Evolutionary conservation across 106 monocot genomes (phyloP), one percentile per base, ranked within the genome.

Genomic region (Alisma plantagoaquatica): DNA sequence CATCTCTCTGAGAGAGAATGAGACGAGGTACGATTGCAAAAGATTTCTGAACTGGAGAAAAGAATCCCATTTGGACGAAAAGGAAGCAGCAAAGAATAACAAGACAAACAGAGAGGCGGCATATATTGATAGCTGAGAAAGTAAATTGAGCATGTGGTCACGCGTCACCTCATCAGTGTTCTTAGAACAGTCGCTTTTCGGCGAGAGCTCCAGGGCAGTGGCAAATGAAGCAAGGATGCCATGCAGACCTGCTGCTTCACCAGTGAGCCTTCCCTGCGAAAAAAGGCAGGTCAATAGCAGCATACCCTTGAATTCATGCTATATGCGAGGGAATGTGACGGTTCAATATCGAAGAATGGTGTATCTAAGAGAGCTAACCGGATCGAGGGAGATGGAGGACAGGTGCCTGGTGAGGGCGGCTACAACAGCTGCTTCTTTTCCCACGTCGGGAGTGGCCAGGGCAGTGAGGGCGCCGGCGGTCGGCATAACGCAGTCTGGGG

Each of bases 161-260:
- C 33, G 6, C 52, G 4, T 70, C 54, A 88, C 88, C 82, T 88
- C 88, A 43, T 61, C 66, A 27, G 60, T 72, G 54, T 67, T 60
- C 20, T 54, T 56, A 19, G 70, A 48, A 54, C 58, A 33, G 48
- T n/a, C 35, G 25, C 43, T 43, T 27, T 21, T 35, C 25, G 22
- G 52, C 16, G 61, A 42, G 33, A 54, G 29, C 23, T 77, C 57
- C 62, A 73, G 35, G 32, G 79, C 48, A 44, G 59, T 70, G 49
- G 67, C 43, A 23, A 76, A 56, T 17, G 83, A 56, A 54, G 54
- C 65, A 9, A 2, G 25, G 58, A 82, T 55, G 17, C 79, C 79
- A 33, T 58, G 47, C 7, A 47, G 62, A 51, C 47, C 65, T 29
- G 65, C 38, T 28, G 17, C 59, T 62, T 62, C 49, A 27, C 26